phyloP scores from a whole-genome alignment of 2,329 filamentous ascomycete genomes.

The Neonectria magnoliae region DNA sequence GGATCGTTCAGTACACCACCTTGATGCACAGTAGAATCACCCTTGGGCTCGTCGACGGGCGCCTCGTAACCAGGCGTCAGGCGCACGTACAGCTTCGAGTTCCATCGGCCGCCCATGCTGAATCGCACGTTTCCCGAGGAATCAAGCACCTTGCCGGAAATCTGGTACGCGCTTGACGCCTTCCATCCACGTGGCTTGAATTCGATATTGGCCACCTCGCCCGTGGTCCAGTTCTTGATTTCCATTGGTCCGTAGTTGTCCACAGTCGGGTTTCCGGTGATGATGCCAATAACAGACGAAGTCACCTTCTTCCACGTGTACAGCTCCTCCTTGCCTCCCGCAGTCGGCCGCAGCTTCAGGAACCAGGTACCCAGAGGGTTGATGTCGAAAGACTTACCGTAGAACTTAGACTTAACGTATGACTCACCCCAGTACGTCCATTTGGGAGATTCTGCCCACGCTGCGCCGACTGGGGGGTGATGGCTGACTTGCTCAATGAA shows the following conservation, averaged over 20 bases:
- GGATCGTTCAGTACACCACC: slow-evolving; percentile 71
- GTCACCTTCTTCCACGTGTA: slow-evolving; percentile 99
- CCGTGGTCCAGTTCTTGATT: slow-evolving; percentile 96
- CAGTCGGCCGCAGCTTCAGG: slow-evolving; percentile 79
- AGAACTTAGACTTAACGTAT: slow-evolving; percentile 94
- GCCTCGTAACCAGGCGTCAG: slow-evolving; percentile 91
- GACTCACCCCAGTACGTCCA: slow-evolving; percentile 99
- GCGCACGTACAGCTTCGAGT: slow-evolving; percentile 95
- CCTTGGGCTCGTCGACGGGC: slow-evolving; percentile 67
- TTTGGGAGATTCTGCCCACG: slow-evolving; percentile 88
- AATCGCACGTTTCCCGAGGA: slow-evolving; percentile 82
- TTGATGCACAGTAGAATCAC: slow-evolving; percentile 50
- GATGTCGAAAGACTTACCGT: slow-evolving; percentile 97
- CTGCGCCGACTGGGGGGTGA: slow-evolving; percentile 93
- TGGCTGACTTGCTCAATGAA: slow-evolving; percentile 99
- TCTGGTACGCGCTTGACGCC: slow-evolving; percentile 88
- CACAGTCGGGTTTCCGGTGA: slow-evolving; percentile 94
- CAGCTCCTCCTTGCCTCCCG: slow-evolving; percentile 81
- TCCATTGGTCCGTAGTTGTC: slow-evolving; percentile 99
- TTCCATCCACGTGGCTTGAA: slow-evolving; percentile 98
- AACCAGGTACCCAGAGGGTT: slow-evolving; percentile 98
- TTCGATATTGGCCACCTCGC: slow-evolving; percentile 87
- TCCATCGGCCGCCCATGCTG: slow-evolving; percentile 95
- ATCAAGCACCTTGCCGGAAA: slow-evolving; percentile 87
- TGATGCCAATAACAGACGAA: slow-evolving; percentile 96